These are phyloP conservation scores for Clavaria fumosa DNA, from an alignment of 768 basidiomycete genomes.

Conservation along the genomic window DNA sequence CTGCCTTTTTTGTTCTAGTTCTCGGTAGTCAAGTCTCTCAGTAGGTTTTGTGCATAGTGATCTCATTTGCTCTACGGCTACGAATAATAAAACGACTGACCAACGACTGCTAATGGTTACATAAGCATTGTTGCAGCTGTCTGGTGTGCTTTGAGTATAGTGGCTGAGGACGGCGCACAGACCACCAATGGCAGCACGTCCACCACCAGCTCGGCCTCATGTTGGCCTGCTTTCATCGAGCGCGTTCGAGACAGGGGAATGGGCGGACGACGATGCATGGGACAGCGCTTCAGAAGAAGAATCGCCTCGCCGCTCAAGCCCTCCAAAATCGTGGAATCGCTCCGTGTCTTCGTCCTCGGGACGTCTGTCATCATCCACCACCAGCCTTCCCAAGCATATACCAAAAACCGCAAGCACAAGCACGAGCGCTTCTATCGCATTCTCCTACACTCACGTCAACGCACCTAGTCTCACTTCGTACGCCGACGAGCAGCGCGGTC, in stretches of 20 bases:
- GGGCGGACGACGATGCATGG: slow-evolving; percentile 84
- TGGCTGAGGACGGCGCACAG: no score
- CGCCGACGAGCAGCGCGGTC: slow-evolving; percentile 40
- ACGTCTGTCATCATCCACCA: slow-evolving; percentile 14
- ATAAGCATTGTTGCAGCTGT: no score
- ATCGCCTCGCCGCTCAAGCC: slow-evolving; percentile 40
- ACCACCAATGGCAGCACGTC: slow-evolving; percentile 32
- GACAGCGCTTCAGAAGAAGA: slow-evolving; percentile 73
- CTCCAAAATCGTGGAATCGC: slow-evolving; percentile 31
- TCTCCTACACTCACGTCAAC: slow-evolving; percentile 69
- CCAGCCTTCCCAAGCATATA: slow-evolving; percentile 39
- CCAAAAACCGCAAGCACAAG: slow-evolving; percentile 30
- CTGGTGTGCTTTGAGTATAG: no score
- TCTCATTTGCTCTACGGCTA: no score
- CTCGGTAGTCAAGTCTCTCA: no score
- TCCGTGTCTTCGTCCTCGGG: no score
- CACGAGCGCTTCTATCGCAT: slow-evolving; percentile 55
- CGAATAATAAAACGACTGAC: no score
- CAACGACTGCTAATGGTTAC: no score
- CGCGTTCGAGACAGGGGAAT: slow-evolving; percentile 29
- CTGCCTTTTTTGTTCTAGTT: no score
- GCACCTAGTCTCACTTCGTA: slow-evolving; percentile 67
- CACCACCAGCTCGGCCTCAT: slow-evolving; percentile 63
- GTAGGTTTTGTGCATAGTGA: no score
- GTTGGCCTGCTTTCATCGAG: slow-evolving; percentile 44